Conservation (phyloP, 2,329 filamentous ascomycete species). For the Tolypocladium guangdongense region DNA sequence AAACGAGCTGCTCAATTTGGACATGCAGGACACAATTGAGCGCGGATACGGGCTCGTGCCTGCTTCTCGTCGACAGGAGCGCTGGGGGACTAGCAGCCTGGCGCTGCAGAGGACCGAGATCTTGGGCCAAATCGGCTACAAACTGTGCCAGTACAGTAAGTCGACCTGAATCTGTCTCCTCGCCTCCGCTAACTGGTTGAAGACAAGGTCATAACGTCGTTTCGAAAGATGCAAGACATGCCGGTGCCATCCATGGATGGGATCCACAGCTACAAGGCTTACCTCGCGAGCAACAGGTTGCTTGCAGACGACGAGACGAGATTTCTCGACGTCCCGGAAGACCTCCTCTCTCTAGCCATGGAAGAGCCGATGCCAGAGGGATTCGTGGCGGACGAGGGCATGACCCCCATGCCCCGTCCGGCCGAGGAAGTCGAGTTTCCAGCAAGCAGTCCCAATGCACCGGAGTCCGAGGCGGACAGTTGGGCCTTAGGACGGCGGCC, state of each 20-base stretch:
- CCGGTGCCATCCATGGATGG: constrained; percentile 38
- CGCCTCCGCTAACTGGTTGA: constrained; percentile 4
- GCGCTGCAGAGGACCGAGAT: constrained; percentile 50
- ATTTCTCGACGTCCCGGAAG: constrained; percentile 45
- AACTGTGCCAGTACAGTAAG: constrained; percentile 58
- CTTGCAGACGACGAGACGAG: constrained; percentile 48
- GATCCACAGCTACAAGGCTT: constrained; percentile 34
- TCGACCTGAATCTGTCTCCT: neutral
- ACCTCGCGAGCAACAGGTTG: constrained; percentile 41
- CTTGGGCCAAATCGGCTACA: constrained; percentile 51
- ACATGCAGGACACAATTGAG: constrained; percentile 43
- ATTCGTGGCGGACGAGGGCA: constrained; percentile 8
- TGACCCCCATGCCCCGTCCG: constrained; percentile 12
- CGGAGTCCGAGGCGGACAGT: constrained; percentile 1
- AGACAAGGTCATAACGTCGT: constrained; percentile 52
- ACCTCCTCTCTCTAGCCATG: constrained; percentile 35
- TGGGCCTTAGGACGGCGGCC: neutral
- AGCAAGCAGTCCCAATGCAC: neutral
- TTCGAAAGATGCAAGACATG: constrained; percentile 39
- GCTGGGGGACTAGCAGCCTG: constrained; percentile 41
- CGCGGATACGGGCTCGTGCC: constrained; percentile 35
- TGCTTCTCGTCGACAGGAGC: constrained; percentile 49
- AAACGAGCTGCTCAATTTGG: constrained; percentile 60
- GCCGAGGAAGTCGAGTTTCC: constrained; percentile 3
- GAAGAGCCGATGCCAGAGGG: constrained; percentile 3